phyloP scores from a whole-genome alignment of 768 basidiomycete species.

The Tephrocybe sp. region DNA sequence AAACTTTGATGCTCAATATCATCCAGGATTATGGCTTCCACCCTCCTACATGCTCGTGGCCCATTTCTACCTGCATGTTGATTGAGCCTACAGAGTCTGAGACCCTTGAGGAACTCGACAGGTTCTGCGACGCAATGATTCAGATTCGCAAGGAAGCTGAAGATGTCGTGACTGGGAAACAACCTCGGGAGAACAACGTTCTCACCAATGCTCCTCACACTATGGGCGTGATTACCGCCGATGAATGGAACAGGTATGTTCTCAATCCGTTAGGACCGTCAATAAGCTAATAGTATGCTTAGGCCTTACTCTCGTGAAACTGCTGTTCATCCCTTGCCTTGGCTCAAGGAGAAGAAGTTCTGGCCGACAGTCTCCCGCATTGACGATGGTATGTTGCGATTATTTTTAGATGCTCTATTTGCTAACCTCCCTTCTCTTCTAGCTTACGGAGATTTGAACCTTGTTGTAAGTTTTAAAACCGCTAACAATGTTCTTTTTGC shows the following conservation, averaged over 20 bases:
- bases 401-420: conserved; percentile 3
- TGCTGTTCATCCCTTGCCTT: conserved; percentile 88
- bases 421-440: not conserved
- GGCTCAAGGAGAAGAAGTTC: conserved; percentile 87
- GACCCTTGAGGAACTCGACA: conserved; percentile 88
- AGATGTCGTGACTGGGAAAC: conserved; percentile 82
- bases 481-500: not conserved
- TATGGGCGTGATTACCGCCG: conserved; percentile 64
- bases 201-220: conserved; percentile 96
- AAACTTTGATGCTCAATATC: not conserved
- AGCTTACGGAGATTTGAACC: conserved; percentile 93
- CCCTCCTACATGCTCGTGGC: conserved; percentile 98
- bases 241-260: conserved; percentile 85
- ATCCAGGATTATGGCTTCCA: conserved; percentile 88
- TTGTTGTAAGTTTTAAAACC: conserved; percentile 60
- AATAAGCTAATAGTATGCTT: conserved; percentile 5
- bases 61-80: conserved; percentile 94
- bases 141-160: conserved; percentile 91
- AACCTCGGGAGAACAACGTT: conserved; percentile 89
- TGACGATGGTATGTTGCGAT: conserved; percentile 75
- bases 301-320: conserved; percentile 89
- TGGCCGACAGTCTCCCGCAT: conserved; percentile 94
- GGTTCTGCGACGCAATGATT: conserved; percentile 99
- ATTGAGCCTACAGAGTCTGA: conserved; percentile 99
- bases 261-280: not conserved